Percentiles rank a stretch among this genome's conserved stretches.
Conservation (phyloP, 495 filamentous ascomycete species). For the Penicillium subrubescens region DNA sequence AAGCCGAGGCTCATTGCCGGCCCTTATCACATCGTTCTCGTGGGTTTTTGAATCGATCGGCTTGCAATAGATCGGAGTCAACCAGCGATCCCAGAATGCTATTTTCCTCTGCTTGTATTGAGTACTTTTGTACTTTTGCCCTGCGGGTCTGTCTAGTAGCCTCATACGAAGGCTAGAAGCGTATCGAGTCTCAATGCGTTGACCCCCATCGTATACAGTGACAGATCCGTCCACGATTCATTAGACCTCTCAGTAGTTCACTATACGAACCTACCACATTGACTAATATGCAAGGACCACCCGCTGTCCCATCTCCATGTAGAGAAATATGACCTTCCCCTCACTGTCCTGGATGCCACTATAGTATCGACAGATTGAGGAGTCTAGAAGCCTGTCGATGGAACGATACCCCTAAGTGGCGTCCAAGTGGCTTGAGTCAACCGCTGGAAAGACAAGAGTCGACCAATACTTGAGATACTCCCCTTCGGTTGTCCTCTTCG, state of each 20-base stretch:
- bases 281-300: not conserved
- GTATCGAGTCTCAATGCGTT: not conserved
- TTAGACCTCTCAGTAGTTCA: not conserved
- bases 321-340: not conserved
- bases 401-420: not conserved
- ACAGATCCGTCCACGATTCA: not conserved
- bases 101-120: not conserved
- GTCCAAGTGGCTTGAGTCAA: not conserved
- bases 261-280: not conserved
- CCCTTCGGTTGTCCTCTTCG: not conserved
- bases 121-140: not conserved
- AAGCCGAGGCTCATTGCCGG: conserved; percentile 1
- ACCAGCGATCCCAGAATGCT: not conserved
- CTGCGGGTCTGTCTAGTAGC: not conserved
- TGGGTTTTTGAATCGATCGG: not conserved
- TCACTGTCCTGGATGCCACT: not conserved
- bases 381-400: not conserved
- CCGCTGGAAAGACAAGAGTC: not conserved
- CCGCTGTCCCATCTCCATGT: not conserved
- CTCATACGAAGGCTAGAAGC: not conserved
- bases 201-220: not conserved
- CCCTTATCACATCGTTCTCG: not conserved
- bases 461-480: not conserved
- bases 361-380: too few species aligned
- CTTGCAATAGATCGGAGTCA: not conserved